Base-by-base conservation (phyloP, 1,139 yeast species). In the Candida gigantensis region DNA sequence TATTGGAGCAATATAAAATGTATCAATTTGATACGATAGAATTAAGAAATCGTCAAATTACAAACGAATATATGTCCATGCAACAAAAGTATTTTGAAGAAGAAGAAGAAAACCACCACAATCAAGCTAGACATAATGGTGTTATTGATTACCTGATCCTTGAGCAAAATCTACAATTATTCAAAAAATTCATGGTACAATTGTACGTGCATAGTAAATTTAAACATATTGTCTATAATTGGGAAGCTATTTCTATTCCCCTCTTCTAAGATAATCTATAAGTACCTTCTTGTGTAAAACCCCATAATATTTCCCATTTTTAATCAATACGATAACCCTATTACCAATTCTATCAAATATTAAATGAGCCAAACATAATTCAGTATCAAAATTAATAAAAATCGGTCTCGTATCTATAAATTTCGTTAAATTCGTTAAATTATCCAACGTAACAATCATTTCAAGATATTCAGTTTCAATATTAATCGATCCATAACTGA, bases 281-380 rank as follows among this genome's bases (percentile, higher is more conserved):
- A 77, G 72, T 32, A 68, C 68, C 54, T 79, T 79, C 50, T 77
- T 77, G 50, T 79, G 82, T 44, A 79, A 57, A 3, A 77, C 64
- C 1, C 83, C 83, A 42, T 67, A 65, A 50, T 69, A 78, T 40
- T 58, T 55, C 8, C 82, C 83, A 25, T 72, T 62, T 35, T 66
- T 65, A n/a, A 71, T 52, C 21, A 77, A 66, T 16, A 78, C 76
- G 23, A 79, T 65, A 11, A 71, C 75, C 35, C 83, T 54, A 30
- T 69, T 72, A 1, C 84, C 84, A 27, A 79, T 58, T 44, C 74
- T 72, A 32, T 77, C 74, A 50, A 79, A 79, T 18, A 79, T 62
- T 52, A 72, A 60, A 45, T 77, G 76, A 3, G 79, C 81, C 40
- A 79, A 60, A 15, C 78, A 65, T 32, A 79, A 50, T 20, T 79